Percentiles rank a stretch among this genome's conserved stretches.
These are phyloP conservation scores for Coprinellus micaceus DNA, from an alignment of 768 basidiomycete genomes.

Conservation along the genomic window DNA sequence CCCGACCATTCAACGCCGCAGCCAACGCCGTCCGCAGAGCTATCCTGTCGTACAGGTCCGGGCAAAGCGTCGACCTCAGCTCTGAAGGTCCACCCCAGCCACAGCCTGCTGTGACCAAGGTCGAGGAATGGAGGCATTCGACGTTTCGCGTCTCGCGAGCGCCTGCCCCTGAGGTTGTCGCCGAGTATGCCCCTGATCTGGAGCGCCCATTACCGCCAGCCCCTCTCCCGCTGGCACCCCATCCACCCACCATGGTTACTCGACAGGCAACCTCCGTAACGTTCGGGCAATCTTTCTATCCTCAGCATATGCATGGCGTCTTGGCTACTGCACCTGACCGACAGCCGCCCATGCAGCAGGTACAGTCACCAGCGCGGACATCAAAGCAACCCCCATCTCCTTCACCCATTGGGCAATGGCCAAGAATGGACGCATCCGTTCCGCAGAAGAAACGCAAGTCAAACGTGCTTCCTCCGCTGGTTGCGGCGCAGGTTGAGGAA, in stretches of 20 bases:
- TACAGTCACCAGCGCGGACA: conserved; percentile 17
- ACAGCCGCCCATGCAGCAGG: conserved; percentile 18
- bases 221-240: not conserved
- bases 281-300: conserved; percentile 29
- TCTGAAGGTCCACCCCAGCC: conserved; percentile 16
- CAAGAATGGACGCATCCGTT: conserved; percentile 34
- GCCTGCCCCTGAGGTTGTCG: too few relatives aligned
- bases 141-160: too few relatives aligned
- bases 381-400: conserved; percentile 25
- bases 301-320: conserved; percentile 20
- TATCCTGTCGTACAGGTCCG: conserved; percentile 37
- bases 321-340: conserved; percentile 16
- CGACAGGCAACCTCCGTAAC: not conserved
- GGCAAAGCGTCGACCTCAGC: conserved; percentile 36
- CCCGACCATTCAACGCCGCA: conserved; percentile 36
- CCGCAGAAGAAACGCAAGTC: conserved; percentile 25
- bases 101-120: too few relatives aligned
- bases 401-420: conserved; percentile 54
- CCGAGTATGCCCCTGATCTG: not conserved
- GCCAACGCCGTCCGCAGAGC: conserved; percentile 22
- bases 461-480: conserved; percentile 8
- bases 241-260: not conserved
- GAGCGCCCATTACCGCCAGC: not conserved
- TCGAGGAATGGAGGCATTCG: too few relatives aligned
- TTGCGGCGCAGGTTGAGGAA: not conserved